These are phyloP conservation scores for Irpex lacteus DNA, from an alignment of 1,284 basidiomycete species.

Conservation along the genomic window DNA sequence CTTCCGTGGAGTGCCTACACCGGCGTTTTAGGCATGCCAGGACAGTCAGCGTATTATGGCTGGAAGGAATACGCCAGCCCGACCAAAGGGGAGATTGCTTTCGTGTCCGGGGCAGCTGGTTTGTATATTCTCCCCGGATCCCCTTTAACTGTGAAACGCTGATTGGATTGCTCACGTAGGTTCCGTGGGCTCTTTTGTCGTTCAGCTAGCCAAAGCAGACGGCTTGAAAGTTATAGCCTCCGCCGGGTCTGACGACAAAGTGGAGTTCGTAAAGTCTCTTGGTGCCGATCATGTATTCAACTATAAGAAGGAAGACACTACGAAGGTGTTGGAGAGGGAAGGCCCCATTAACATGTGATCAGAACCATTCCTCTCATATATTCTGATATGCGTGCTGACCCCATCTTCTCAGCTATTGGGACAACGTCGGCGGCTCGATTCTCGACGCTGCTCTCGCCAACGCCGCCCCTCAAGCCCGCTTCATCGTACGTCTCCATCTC, in stretches of 20 bases:
- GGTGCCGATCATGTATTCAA: not conserved
- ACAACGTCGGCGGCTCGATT: not conserved
- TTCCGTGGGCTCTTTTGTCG: conserved; percentile 12
- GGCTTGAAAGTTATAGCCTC: conserved; percentile 62
- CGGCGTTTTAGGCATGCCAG: conserved; percentile 30
- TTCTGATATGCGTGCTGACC: not conserved
- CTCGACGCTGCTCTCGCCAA: not conserved
- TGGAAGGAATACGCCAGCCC: conserved; percentile 17
- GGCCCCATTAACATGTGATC: not conserved
- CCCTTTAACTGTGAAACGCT: not conserved
- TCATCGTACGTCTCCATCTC: not conserved
- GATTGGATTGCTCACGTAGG: not conserved
- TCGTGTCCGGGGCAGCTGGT: conserved; percentile 12
- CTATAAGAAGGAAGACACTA: not conserved
- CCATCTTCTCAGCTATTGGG: not conserved
- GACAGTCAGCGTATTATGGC: conserved; percentile 14
- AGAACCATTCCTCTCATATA: too few species aligned
- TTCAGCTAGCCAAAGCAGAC: conserved; percentile 11
- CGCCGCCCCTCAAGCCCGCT: not conserved
- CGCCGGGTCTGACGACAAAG: conserved; percentile 62
- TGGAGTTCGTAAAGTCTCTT: not conserved
- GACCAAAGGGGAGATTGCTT: conserved; percentile 10
- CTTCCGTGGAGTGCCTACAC: conserved; percentile 31
- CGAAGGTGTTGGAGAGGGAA: not conserved
- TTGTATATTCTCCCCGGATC: not conserved